A percentile compares a stretch with the other conserved stretches of the same genome.
Conservation (phyloP, 257 asterid genomes). For the Ilex aquifolium region DNA sequence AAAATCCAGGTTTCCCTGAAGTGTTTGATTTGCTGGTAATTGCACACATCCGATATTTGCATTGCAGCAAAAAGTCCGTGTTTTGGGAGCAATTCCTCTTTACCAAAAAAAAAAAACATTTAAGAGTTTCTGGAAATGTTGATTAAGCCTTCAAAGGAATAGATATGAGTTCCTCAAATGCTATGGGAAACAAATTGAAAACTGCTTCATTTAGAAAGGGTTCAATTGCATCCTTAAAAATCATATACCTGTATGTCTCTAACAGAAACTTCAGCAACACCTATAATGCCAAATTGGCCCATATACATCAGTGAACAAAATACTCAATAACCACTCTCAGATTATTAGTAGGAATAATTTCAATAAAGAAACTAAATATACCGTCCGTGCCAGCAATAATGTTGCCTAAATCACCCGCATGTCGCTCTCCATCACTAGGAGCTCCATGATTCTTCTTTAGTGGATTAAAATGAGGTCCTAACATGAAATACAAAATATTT, state of each 20-base stretch:
- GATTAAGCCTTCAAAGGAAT: no score
- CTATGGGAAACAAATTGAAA: not conserved
- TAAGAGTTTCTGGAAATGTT: no score
- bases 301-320: constrained; percentile 2
- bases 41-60: no score
- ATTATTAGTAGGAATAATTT: not conserved
- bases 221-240: not conserved
- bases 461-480: constrained; percentile 95
- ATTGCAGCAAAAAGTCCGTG: no score
- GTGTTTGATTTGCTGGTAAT: no score
- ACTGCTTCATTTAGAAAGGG: not conserved
- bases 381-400: constrained; percentile 74
- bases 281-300: constrained; percentile 30
- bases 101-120: no score
- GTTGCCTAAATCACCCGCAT: constrained; percentile 87
- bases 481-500: not conserved
- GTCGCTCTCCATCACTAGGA: constrained; percentile 70
- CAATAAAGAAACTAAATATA: constrained; percentile 12
- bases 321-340: not conserved
- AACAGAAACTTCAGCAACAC: constrained; percentile 64
- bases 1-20: no score
- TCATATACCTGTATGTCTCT: constrained; percentile 52
- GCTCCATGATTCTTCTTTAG: constrained; percentile 75
- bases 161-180: no score
- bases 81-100: no score